A percentile compares a stretch with the other conserved stretches of the same genome.
phyloP scores from a whole-genome alignment of 768 basidiomycete genomes.

The Inosperma sp. region DNA sequence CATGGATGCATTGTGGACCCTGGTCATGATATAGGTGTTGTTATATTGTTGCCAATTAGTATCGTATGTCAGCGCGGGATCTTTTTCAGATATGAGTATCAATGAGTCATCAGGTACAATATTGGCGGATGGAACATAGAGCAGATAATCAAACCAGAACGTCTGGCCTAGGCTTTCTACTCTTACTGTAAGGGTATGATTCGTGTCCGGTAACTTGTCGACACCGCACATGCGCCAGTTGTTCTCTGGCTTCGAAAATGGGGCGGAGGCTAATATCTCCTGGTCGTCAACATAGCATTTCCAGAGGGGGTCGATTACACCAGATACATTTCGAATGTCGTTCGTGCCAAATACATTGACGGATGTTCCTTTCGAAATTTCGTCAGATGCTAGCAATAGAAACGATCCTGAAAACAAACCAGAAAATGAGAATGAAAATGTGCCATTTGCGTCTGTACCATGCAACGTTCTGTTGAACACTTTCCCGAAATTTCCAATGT shows the following conservation, averaged over 20 bases:
- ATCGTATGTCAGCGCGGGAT: conserved; percentile 19
- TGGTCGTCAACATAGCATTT: conserved; percentile 29
- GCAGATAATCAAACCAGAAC: conserved; percentile 32
- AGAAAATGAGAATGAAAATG: conserved; percentile 19
- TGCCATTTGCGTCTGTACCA: conserved; percentile 16
- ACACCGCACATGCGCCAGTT: conserved; percentile 30
- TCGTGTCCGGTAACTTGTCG: conserved; percentile 18
- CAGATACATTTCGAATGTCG: conserved; percentile 13
- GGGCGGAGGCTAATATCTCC: conserved; percentile 16
- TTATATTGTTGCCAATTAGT: conserved; percentile 17
- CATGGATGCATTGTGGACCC: conserved; percentile 8
- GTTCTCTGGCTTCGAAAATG: conserved; percentile 26
- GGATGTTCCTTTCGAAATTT: conserved; percentile 21
- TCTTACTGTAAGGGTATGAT: conserved; percentile 27
- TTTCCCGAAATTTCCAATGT: conserved; percentile 20
- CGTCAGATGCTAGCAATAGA: background rate
- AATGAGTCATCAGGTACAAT: conserved; percentile 12
- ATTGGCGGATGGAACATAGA: conserved; percentile 21
- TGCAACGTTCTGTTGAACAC: conserved; percentile 19
- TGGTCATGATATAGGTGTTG: conserved; percentile 16
- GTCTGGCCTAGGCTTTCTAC: conserved; percentile 21
- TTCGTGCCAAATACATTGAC: conserved; percentile 24
- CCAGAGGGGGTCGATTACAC: conserved; percentile 26
- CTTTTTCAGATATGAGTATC: conserved; percentile 13
- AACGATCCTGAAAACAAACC: conserved; percentile 10